Percentiles rank a stretch among this genome's conserved stretches.
Conservation (phyloP, 306 rosid species). For the Carpinus fangiana region DNA sequence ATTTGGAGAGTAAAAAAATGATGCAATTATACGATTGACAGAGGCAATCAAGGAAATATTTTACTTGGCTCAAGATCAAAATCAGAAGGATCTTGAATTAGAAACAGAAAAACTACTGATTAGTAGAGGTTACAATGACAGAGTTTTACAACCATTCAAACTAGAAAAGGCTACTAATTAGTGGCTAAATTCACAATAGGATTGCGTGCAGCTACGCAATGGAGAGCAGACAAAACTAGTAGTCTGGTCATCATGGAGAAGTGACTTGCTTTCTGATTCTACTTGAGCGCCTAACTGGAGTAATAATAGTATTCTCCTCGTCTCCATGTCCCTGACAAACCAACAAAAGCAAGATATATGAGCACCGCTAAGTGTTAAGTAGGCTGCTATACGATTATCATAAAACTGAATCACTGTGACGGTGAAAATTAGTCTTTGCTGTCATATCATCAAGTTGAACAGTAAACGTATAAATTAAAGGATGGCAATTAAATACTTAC, state of each 20-base stretch:
- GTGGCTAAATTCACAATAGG: slow-evolving; percentile 6
- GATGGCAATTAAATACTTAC: slow-evolving; percentile 32
- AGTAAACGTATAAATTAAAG: not conserved
- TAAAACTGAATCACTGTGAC: no score
- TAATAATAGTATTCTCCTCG: slow-evolving; percentile 41
- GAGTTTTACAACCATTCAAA: not conserved
- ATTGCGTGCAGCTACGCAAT: slow-evolving; percentile 9
- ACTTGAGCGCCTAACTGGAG: slow-evolving; percentile 90
- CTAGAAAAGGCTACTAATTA: not conserved
- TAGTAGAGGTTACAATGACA: not conserved
- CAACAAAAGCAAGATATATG: not conserved
- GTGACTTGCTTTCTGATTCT: slow-evolving; percentile 57
- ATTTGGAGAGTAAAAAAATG: no score
- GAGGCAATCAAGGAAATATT: no score
- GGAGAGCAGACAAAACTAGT: not conserved
- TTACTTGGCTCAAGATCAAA: not conserved
- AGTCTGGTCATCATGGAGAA: slow-evolving; percentile 41
- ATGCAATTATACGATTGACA: no score
- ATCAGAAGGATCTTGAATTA: not conserved
- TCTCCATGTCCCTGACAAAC: slow-evolving; percentile 51
- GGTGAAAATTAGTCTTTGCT: no score
- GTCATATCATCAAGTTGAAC: no score
- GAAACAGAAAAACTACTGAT: not conserved
- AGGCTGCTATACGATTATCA: not conserved
- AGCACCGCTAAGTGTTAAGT: not conserved